Evolutionary conservation across 345 rosid species (phyloP), one percentile per base, ranked within the genome.

Genomic region (Ceriops tagal): DNA sequence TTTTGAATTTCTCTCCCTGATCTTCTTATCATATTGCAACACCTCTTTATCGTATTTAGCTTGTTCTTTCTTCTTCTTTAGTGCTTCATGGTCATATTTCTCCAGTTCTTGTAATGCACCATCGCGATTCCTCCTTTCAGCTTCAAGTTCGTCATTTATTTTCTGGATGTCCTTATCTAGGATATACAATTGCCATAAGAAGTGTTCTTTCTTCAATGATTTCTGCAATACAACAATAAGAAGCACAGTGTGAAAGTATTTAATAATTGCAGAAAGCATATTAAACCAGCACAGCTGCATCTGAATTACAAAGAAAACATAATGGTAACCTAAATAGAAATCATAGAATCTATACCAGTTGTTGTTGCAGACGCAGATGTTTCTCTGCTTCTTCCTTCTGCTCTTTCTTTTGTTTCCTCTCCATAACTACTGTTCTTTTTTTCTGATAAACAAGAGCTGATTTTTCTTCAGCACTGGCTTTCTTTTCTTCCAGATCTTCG

Each of bases 381-480:
- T 87, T 92, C 80, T 95, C 99, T 39, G 96, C 99, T 86, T 95
- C 99, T 84, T 92, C 97, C 83, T 95, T 95, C 78, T 95, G 99
- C 66, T 86, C 96, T 83, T 95, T 95, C 88, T 95, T 95, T 76
- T 88, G 93, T 81, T 95, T 95, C 86, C 97, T 86, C 84, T 95
- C 99, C 71, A 78, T 65, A 9, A 86, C 90, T 10, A 92, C 62
- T 1, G 93, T 87, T 81, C 87, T 86, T 83, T 95, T 95, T 62
- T 85, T 90, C 86, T 89, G 96, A 78, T 87, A 92, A 28, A 78
- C 78, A 77, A 88, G 89, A 0, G 91, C 93, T 24, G 96, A 84
- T 67, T 86, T 95, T 71, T 90, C 93, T 77, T 92, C 98, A 13
- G 99, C 99, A 28, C 56, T 73, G n/a, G 83, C 92, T 67, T 95